Percentiles rank a stretch among this genome's conserved stretches.
Evolutionary conservation across 2,329 filamentous ascomycete species (phyloP).

Genomic region (Pseudogymnoascus sp.): DNA sequence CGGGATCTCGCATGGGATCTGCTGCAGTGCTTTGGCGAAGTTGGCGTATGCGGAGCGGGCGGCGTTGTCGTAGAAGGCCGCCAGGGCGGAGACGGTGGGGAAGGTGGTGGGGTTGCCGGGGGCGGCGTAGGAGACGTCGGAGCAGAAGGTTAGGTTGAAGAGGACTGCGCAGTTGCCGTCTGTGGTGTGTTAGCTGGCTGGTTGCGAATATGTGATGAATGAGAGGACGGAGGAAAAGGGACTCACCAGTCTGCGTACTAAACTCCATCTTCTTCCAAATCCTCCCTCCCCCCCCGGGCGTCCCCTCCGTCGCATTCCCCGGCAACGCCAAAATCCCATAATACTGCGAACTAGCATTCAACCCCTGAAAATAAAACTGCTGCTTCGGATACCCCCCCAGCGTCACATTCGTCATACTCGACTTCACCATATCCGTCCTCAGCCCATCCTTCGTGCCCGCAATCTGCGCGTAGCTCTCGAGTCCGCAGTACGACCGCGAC

Average conservation of each 20-base stretch:
- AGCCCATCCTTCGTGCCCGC: constrained; percentile 45
- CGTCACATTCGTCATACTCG: constrained; percentile 62
- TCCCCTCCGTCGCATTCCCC: constrained; percentile 44
- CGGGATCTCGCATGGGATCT: constrained; percentile 75
- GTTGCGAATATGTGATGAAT: too few species aligned
- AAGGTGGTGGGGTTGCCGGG: constrained; percentile 65
- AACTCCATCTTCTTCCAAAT: constrained; percentile 69
- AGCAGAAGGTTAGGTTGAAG: constrained; percentile 81
- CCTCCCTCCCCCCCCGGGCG: constrained; percentile 63
- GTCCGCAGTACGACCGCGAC: constrained; percentile 72
- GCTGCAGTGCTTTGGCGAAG: constrained; percentile 74
- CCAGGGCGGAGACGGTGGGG: constrained; percentile 52
- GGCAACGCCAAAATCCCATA: constrained; percentile 61
- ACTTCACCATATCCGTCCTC: constrained; percentile 40
- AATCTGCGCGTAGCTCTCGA: constrained; percentile 58
- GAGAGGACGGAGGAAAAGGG: neutral
- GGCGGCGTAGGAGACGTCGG: constrained; percentile 82
- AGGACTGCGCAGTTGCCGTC: constrained; percentile 79
- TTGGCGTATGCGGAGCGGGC: constrained; percentile 62
- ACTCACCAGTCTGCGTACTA: constrained; percentile 65
- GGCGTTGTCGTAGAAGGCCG: constrained; percentile 68
- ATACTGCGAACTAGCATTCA: constrained; percentile 67
- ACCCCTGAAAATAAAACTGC: constrained; percentile 74
- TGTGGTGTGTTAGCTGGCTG: constrained; percentile 25
- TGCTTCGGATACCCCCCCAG: constrained; percentile 65